phyloP scores from a whole-genome alignment of 306 rosid species.

The Rosa chinensis region DNA sequence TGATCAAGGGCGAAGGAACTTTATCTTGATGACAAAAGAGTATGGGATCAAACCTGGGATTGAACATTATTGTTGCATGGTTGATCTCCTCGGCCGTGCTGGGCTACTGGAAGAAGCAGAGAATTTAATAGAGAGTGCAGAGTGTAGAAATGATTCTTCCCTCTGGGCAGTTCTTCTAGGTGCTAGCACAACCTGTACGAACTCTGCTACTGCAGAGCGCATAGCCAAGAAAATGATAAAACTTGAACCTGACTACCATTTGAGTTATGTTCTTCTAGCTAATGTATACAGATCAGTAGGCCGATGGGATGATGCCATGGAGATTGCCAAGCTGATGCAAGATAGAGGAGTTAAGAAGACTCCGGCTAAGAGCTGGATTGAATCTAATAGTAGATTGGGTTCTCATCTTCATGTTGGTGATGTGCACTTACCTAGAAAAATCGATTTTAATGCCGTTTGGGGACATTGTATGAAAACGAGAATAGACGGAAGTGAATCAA shows the following conservation, averaged over 20 bases:
- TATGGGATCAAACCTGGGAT: slow-evolving; percentile 64
- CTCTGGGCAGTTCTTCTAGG: slow-evolving; percentile 91
- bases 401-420: slow-evolving; percentile 27
- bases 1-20: slow-evolving; percentile 64
- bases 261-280: slow-evolving; percentile 77
- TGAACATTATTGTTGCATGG: slow-evolving; percentile 86
- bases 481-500: slow-evolving; percentile 16
- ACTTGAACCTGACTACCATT: slow-evolving; percentile 62
- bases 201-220: slow-evolving; percentile 67
- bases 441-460: slow-evolving; percentile 15
- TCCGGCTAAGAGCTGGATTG: slow-evolving; percentile 84
- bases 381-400: slow-evolving; percentile 37
- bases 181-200: slow-evolving; percentile 63
- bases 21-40: slow-evolving; percentile 49
- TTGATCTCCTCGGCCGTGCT: slow-evolving; percentile 82
- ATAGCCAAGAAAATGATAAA: slow-evolving; percentile 77
- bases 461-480: slow-evolving; percentile 28
- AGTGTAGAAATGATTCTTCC: slow-evolving; percentile 54
- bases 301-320: slow-evolving; percentile 73
- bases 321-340: slow-evolving; percentile 69
- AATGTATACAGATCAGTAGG: slow-evolving; percentile 76
- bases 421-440: slow-evolving; percentile 26
- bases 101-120: slow-evolving; percentile 83
- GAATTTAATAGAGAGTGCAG: slow-evolving; percentile 63
- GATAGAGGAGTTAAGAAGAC: slow-evolving; percentile 75